Evolutionary conservation across 2,329 filamentous ascomycete species (phyloP).

Genomic region (Leptographium radiaticola): DNA sequence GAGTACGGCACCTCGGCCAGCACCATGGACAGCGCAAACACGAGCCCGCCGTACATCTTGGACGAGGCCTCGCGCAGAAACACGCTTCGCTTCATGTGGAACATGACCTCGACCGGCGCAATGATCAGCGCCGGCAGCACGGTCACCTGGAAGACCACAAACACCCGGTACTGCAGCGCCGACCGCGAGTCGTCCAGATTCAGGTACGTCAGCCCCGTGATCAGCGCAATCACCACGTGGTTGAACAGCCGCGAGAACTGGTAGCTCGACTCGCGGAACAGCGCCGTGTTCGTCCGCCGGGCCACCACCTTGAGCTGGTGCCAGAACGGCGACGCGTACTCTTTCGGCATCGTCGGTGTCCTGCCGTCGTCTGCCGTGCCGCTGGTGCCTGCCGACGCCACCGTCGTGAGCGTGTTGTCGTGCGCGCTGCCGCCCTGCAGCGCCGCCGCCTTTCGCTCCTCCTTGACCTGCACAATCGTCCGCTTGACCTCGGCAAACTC

Average conservation of each 20-base stretch:
- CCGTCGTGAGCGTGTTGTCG: neutral
- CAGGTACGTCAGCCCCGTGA: constrained; percentile 70
- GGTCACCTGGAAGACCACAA: constrained; percentile 82
- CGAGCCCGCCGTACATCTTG: constrained; percentile 74
- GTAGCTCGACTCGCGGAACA: constrained; percentile 82
- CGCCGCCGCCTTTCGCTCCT: constrained; percentile 31
- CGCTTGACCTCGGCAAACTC: constrained; percentile 56
- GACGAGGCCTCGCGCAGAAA: constrained; percentile 77
- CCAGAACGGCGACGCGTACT: constrained; percentile 69
- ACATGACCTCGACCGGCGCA: constrained; percentile 73
- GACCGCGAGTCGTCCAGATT: constrained; percentile 63
- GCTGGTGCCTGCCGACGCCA: constrained; percentile 17
- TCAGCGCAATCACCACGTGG: constrained; percentile 63
- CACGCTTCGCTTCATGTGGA: constrained; percentile 64
- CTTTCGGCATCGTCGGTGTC: constrained; percentile 32
- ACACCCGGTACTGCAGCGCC: constrained; percentile 73
- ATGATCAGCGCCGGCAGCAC: constrained; percentile 75
- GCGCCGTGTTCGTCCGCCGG: constrained; percentile 59
- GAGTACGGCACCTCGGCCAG: constrained; percentile 76
- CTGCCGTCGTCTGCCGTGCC: constrained; percentile 27
- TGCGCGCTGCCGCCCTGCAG: neutral
- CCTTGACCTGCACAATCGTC: constrained; percentile 54
- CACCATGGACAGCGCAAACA: constrained; percentile 68
- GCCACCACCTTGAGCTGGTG: constrained; percentile 71
- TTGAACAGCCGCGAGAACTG: constrained; percentile 80